phyloP scores from a whole-genome alignment of 208 protist genomes.

The Acanthamoeba divionensis region DNA sequence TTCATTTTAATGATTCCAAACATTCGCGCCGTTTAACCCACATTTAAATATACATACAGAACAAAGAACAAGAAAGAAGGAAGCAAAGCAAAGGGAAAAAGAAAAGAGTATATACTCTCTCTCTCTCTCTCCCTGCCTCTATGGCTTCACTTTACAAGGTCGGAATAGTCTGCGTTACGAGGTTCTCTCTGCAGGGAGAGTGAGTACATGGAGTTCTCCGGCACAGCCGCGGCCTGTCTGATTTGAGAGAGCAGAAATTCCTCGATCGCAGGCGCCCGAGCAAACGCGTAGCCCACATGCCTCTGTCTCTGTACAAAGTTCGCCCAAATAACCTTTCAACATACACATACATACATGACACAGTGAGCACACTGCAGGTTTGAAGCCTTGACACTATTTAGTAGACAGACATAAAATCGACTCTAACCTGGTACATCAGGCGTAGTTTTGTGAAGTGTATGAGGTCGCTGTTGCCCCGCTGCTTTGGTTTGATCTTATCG shows the following conservation, averaged over 20 bases:
- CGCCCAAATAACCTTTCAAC: too few species aligned
- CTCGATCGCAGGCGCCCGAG: not conserved
- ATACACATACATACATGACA: too few species aligned
- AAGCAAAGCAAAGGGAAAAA: too few species aligned
- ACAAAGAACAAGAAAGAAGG: too few species aligned
- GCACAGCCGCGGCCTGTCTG: not conserved
- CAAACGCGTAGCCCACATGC: not conserved
- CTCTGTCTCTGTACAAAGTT: too few species aligned
- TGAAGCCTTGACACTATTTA: too few species aligned
- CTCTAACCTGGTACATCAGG: not conserved
- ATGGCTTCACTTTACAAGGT: not conserved
- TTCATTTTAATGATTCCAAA: too few species aligned
- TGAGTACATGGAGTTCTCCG: not conserved
- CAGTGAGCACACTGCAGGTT: too few species aligned
- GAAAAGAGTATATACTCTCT: too few species aligned
- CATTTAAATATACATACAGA: too few species aligned
- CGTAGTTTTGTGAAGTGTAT: not conserved
- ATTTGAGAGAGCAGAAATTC: not conserved
- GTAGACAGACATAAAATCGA: not conserved
- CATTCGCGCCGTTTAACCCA: too few species aligned
- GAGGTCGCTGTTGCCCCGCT: not conserved
- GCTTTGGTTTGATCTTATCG: not conserved
- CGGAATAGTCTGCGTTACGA: not conserved
- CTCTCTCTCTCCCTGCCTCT: too few species aligned
- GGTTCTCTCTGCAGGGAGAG: not conserved